Percentiles rank a stretch among this genome's conserved stretches.
phyloP scores from a whole-genome alignment of 169 alveolate genomes.

The Miamiensis avidus region DNA sequence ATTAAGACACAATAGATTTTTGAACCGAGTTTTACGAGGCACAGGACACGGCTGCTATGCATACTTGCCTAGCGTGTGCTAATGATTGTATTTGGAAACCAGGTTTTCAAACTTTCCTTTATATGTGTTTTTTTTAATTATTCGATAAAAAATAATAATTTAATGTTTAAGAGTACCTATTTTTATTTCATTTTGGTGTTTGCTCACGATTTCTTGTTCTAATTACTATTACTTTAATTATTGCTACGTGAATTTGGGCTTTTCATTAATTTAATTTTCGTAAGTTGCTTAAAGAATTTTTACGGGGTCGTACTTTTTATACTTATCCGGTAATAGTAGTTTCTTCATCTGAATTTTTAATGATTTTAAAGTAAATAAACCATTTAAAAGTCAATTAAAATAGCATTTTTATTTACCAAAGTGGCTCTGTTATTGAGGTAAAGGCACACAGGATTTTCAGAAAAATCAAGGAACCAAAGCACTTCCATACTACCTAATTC shows the following conservation, averaged over 20 bases:
- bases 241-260: not conserved
- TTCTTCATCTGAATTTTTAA: constrained; percentile 22
- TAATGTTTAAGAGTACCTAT: too few relatives aligned
- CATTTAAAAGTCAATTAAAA: too few relatives aligned
- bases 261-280: constrained; percentile 3
- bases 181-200: too few relatives aligned
- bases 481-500: constrained; percentile 28
- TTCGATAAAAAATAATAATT: too few relatives aligned
- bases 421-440: not conserved
- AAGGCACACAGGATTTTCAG: constrained; percentile 20
- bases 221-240: too few relatives aligned
- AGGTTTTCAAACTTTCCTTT: constrained; percentile 15
- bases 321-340: constrained; percentile 37
- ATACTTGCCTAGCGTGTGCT: constrained; percentile 39
- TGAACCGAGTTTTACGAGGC: constrained; percentile 45
- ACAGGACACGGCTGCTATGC: constrained; percentile 41
- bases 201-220: not conserved
- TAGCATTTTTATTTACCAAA: not conserved
- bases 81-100: constrained; percentile 36
- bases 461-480: constrained; percentile 29
- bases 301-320: constrained; percentile 45
- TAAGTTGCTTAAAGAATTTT: constrained; percentile 36
- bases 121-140: too few relatives aligned
- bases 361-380: too few relatives aligned
- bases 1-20: constrained; percentile 36